These are phyloP conservation scores for Amanita rubescens DNA, from an alignment of 768 basidiomycete species.

Conservation along the genomic window DNA sequence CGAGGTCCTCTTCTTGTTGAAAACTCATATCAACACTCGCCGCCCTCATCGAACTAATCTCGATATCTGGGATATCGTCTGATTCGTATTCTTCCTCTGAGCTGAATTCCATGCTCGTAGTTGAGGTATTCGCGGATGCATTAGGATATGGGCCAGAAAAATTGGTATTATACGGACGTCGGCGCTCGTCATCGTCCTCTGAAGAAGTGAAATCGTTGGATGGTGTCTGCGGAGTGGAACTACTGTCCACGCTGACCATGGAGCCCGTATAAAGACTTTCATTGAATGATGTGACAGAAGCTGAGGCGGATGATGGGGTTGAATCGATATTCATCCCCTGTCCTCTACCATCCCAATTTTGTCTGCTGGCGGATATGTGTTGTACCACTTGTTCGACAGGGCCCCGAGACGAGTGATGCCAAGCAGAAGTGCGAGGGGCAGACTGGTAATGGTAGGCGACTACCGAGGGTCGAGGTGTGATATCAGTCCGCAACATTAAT, in stretches of 20 bases:
- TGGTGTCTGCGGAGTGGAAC: slow-evolving; percentile 27
- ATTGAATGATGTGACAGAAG: slow-evolving; percentile 36
- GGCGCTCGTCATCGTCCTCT: slow-evolving; percentile 26
- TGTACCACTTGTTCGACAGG: slow-evolving; percentile 6
- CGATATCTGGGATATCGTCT: slow-evolving; percentile 28
- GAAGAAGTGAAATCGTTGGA: slow-evolving; percentile 29
- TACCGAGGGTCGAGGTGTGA: slow-evolving; percentile 46
- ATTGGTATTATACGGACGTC: slow-evolving; percentile 21
- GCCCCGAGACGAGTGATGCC: slow-evolving; percentile 17
- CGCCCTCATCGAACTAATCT: slow-evolving; percentile 31
- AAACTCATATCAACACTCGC: slow-evolving; percentile 22
- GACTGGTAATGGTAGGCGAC: slow-evolving; percentile 20
- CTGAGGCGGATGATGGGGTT: slow-evolving; percentile 26
- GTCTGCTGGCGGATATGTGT: neutral
- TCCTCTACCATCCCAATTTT: neutral
- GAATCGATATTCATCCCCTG: slow-evolving; percentile 17
- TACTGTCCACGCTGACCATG: slow-evolving; percentile 22
- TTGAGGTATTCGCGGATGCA: slow-evolving; percentile 17
- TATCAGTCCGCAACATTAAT: slow-evolving; percentile 27
- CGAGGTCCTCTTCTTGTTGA: slow-evolving; percentile 9
- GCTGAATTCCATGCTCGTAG: slow-evolving; percentile 31
- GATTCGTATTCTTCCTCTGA: slow-evolving; percentile 41
- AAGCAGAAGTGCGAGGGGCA: slow-evolving; percentile 24
- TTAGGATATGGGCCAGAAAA: slow-evolving; percentile 19
- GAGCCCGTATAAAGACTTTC: slow-evolving; percentile 23